Base-by-base conservation (phyloP, 257 asterid genomes). In the Penstemon barbatus region DNA sequence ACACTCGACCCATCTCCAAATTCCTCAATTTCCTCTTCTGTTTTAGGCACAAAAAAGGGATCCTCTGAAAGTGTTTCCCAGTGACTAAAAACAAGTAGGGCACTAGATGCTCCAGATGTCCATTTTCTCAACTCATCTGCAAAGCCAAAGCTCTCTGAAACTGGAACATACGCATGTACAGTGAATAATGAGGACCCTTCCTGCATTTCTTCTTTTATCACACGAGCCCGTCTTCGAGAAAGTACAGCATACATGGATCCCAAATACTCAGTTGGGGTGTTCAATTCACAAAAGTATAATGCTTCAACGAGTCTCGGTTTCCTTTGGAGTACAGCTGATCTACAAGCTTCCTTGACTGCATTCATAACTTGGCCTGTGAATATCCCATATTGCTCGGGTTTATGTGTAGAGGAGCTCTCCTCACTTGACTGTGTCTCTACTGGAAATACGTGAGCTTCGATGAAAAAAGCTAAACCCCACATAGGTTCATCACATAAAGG, bases 401-500 rank as follows among this genome's bases (percentile, higher is more conserved):
- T 95, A 5, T 86, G 92, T 58, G 57, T 43, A 38, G 79, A 63
- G 63, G 66, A 36, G 65, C 81, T 81, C 52, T 78, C 45, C 7
- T 83, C 92, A 19, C 65, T 77, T 57, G 82, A 52, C 39, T 78
- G 85, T 50, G 45, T 77, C 60, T 66, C 79, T 3, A 68, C 18
- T n/a, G 90, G 85, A 66, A 83, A 78, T 62, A 88, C 38, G 55
- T 63, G 71, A 66, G 91, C 94, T 79, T 92, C 95, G 4, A 92
- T 55, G 9, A 75, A 55, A 72, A 92, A 90, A 0, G 90, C 97
- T 78, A 92, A 70, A 57, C 98, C 98, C 98, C 98, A 92, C 93
- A 88, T 80, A 1, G 98, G 97, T 73, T 92, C 98, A 55, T 92
- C 98, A 54, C 98, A 92, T 74, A 92, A 78, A 38, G 98, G 97